Evolutionary conservation across 768 basidiomycete species (phyloP).

Genomic region (Mycena belliarum): DNA sequence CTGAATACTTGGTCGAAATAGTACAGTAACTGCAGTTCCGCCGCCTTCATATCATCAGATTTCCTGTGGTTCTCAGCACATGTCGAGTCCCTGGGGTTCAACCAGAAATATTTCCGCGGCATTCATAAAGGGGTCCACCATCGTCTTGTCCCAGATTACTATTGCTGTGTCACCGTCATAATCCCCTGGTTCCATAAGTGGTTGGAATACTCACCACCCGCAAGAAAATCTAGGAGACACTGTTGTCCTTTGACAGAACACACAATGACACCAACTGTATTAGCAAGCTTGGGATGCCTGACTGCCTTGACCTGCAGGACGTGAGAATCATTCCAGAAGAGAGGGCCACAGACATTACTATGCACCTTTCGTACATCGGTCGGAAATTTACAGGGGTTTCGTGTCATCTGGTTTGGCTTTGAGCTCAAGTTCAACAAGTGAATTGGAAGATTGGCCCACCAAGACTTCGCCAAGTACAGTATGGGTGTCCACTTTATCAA

Average conservation of each 20-base stretch:
- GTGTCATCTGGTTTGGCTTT: slow-evolving; percentile 45
- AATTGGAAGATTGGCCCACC: slow-evolving; percentile 28
- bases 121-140: slow-evolving; percentile 56
- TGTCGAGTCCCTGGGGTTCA: slow-evolving; percentile 45
- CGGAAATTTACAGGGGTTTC: slow-evolving; percentile 72
- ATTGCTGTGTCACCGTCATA: slow-evolving; percentile 69
- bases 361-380: slow-evolving; percentile 65
- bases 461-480: slow-evolving; percentile 58
- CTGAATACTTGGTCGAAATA: too few species aligned
- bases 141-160: slow-evolving; percentile 57
- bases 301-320: slow-evolving; percentile 55
- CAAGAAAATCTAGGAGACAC: slow-evolving; percentile 62
- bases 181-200: slow-evolving; percentile 45
- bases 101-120: slow-evolving; percentile 49
- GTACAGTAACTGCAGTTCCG: slow-evolving; percentile 48
- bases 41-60: slow-evolving; percentile 29
- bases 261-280: slow-evolving; percentile 59
- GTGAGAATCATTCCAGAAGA: not conserved
- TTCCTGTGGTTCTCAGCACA: slow-evolving; percentile 31
- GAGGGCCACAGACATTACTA: not conserved
- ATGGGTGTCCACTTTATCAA: slow-evolving; percentile 46
- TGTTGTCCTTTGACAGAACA: slow-evolving; percentile 53
- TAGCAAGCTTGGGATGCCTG: slow-evolving; percentile 45
- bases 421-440: not conserved
- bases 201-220: slow-evolving; percentile 48